phyloP scores from a whole-genome alignment of 768 basidiomycete species.

The Paxillus ammoniavirescens region DNA sequence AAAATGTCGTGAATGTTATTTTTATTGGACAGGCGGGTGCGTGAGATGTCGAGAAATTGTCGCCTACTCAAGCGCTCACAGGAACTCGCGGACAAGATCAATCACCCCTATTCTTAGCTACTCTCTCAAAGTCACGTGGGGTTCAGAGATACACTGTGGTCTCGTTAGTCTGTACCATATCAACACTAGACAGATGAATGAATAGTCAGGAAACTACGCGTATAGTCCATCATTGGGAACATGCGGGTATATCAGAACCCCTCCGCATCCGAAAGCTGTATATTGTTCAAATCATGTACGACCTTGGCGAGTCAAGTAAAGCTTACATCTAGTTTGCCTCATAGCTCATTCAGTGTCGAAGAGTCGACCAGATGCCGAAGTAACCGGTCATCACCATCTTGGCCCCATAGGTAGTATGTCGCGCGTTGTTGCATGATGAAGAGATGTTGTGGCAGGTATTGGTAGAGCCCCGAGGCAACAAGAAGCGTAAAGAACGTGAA shows the following conservation, averaged over 20 bases:
- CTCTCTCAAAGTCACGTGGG: neutral
- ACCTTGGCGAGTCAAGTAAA: neutral
- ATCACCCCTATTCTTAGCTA: neutral
- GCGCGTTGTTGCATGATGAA: constrained; percentile 52
- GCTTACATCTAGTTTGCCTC: constrained; percentile 13
- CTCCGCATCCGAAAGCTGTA: constrained; percentile 7
- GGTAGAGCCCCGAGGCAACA: constrained; percentile 49
- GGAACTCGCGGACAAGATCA: too few species aligned
- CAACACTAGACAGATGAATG: neutral
- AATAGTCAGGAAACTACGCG: constrained; percentile 9
- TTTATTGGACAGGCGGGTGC: constrained; percentile 1
- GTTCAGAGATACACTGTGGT: too few species aligned
- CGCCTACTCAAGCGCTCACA: too few species aligned
- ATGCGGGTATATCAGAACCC: constrained; percentile 1
- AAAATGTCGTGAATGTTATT: neutral
- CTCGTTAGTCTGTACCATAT: too few species aligned
- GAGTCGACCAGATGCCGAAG: constrained; percentile 29
- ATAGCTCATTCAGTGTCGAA: constrained; percentile 30
- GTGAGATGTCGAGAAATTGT: neutral
- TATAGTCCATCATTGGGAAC: constrained; percentile 11
- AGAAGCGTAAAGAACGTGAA: constrained; percentile 41
- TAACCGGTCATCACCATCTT: constrained; percentile 39
- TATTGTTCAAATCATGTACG: constrained; percentile 4
- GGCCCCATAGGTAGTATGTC: constrained; percentile 64
- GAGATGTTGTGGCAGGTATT: constrained; percentile 62